Evolutionary conservation across 208 protist species (phyloP).

Genomic region (Novymonas esmeraldas): DNA sequence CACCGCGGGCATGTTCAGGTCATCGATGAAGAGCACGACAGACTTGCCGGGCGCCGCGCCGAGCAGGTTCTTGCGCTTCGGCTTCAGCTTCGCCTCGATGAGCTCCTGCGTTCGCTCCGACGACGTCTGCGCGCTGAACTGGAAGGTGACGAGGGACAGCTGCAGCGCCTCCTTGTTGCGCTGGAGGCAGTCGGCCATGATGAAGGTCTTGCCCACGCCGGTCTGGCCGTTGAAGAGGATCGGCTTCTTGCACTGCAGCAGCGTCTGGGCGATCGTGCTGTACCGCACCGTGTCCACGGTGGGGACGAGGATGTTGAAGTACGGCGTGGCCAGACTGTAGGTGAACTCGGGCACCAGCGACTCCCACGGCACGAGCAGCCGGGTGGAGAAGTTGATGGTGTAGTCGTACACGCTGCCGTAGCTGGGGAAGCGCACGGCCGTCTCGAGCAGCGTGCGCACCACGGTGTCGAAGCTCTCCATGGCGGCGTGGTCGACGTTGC

Average conservation of each 20-base stretch:
- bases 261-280: conserved; percentile 89
- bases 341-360: conserved; percentile 76
- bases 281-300: conserved; percentile 97
- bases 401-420: conserved; percentile 95
- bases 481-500: conserved; percentile 86
- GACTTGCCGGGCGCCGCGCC: conserved; percentile 93
- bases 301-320: conserved; percentile 97
- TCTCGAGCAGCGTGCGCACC: conserved; percentile 83
- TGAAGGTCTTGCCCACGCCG: conserved; percentile 96
- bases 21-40: conserved; percentile 97
- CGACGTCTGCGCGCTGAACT: conserved; percentile 96
- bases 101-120: conserved; percentile 96
- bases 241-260: conserved; percentile 86
- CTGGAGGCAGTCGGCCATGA: conserved; percentile 89
- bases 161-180: conserved; percentile 76
- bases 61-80: conserved; percentile 96
- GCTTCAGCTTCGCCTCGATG: conserved; percentile 97
- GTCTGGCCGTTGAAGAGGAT: conserved; percentile 96
- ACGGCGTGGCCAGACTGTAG: conserved; percentile 88
- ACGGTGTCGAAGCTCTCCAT: conserved; percentile 95
- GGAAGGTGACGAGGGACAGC: conserved; percentile 87
- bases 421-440: conserved; percentile 83
- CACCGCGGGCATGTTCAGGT: conserved; percentile 98
- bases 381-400: conserved; percentile 88
- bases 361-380: conserved; percentile 87